Base-by-base conservation (phyloP, 495 filamentous ascomycete species). In the Platismatia glauca region DNA sequence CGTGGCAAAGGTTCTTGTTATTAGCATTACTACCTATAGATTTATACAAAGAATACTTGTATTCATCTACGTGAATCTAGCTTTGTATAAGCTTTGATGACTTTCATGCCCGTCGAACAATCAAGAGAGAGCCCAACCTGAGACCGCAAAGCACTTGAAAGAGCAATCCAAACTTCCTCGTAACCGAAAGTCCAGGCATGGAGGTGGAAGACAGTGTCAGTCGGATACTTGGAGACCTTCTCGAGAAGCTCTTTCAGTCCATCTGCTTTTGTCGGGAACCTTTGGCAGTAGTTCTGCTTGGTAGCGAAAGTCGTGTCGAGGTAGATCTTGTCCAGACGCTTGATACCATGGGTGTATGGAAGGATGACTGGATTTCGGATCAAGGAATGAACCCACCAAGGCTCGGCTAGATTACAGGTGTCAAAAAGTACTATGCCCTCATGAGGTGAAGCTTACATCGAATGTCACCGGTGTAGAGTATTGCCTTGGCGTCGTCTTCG, bases 381-480 rank as follows among this genome's bases (percentile, higher is more conserved):
- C 31, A 96, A 74, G 37, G 79, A 77, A 53, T 81, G 78, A 6
- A 88, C 77, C 84, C 85, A 88, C 87, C 87, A 89, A 24, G 71
- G 64, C 66, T 89, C 86, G 22, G 86, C 82, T 85, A 57, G 20
- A 56, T 18, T 39, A 16, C 27, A 48, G 34, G 12, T 62, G 9
- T 24, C 5, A 41, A 24, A 27, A 24, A 34, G n/a, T 27, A 41
- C 31, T 34, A 27, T 11, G n/a, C 16, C 33, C 22, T 31, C 3
- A n/a, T 7, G 4, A 58, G 43, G 16, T 37, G 2, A 22, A 27
- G 62, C 73, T 82, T 79, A 79, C 88, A 86, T 71, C 93, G 80
- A 48, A 96, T 89, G 71, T 97, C 92, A n/a, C 92, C 93, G 0
- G 92, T 96, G 68, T 96, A 97, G 1, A 97, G 77, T 18, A 92